These are phyloP conservation scores for Xylaria digitata DNA, from an alignment of 2,329 filamentous ascomycete genomes.

Conservation along the genomic window DNA sequence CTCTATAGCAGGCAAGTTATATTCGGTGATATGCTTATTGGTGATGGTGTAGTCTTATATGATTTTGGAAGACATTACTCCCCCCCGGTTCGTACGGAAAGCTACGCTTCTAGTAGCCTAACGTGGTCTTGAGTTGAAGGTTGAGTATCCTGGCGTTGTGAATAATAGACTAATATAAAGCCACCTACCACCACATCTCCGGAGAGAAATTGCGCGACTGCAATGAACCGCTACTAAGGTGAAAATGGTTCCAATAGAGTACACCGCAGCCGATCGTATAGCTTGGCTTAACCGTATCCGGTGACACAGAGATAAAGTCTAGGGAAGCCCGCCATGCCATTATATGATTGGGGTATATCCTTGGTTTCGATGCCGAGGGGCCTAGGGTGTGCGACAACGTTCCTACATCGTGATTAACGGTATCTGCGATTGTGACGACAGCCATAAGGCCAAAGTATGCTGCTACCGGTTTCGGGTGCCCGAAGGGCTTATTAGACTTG, in stretches of 20 bases:
- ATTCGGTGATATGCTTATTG: conserved; percentile 17
- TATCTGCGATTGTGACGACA: neutral
- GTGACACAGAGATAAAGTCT: neutral
- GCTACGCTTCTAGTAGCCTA: neutral
- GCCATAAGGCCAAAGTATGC: conserved; percentile 6
- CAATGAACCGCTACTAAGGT: neutral
- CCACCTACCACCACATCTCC: neutral
- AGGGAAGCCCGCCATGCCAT: neutral
- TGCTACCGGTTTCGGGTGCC: neutral
- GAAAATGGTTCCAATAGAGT: neutral
- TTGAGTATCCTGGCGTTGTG: neutral
- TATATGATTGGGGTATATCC: neutral
- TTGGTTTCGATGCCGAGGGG: neutral
- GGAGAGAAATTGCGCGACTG: neutral
- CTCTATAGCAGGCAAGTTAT: neutral
- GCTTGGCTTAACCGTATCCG: neutral
- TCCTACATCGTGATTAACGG: conserved; percentile 3
- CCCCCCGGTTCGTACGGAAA: neutral
- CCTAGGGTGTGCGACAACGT: conserved; percentile 2
- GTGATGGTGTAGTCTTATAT: conserved; percentile 11
- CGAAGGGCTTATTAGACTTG: neutral
- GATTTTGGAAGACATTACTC: conserved; percentile 1
- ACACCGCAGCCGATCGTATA: neutral
- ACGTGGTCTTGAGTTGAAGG: neutral
- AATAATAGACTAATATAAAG: neutral